These are phyloP conservation scores for Kwoniella heveanensis DNA, from an alignment of 768 basidiomycete genomes.

Conservation along the genomic window DNA sequence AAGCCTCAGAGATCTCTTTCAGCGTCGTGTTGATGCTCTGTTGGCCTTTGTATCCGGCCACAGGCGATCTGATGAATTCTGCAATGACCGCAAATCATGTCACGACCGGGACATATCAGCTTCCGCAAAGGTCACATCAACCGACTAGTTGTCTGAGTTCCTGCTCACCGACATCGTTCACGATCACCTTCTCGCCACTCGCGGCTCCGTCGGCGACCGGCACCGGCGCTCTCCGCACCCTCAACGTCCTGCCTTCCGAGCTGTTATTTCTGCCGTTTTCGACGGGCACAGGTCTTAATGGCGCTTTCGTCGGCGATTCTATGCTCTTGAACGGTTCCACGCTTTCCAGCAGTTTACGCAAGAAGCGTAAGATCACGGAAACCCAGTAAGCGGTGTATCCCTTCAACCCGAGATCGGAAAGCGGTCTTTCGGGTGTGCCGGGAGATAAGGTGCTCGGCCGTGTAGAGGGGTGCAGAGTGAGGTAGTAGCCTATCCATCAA, in stretches of 20 bases:
- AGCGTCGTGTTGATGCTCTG: constrained; percentile 59
- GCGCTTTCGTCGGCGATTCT: constrained; percentile 11
- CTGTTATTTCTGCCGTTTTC: background rate
- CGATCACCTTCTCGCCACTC: constrained; percentile 1
- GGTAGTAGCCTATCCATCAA: constrained; percentile 73
- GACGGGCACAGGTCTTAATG: background rate
- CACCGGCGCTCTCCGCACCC: constrained; percentile 13
- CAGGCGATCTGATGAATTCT: constrained; percentile 19
- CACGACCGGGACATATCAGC: too few species aligned
- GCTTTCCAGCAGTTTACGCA: constrained; percentile 27
- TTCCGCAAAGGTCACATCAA: too few species aligned
- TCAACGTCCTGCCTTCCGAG: constrained; percentile 10
- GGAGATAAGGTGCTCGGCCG: constrained; percentile 69
- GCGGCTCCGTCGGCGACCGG: background rate
- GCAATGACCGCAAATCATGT: too few species aligned
- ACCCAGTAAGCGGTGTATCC: constrained; percentile 66
- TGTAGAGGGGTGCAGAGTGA: constrained; percentile 61
- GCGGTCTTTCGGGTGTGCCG: constrained; percentile 90
- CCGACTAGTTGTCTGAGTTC: background rate
- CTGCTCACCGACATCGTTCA: constrained; percentile 28
- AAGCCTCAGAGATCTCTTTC: constrained; percentile 73
- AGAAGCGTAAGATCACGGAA: constrained; percentile 39
- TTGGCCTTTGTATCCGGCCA: constrained; percentile 32
- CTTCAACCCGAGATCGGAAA: constrained; percentile 87
- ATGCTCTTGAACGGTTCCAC: constrained; percentile 18